These are phyloP conservation scores for Cutaneotrichosporon arboriforme DNA, from an alignment of 1,284 basidiomycete genomes.

Conservation along the genomic window DNA sequence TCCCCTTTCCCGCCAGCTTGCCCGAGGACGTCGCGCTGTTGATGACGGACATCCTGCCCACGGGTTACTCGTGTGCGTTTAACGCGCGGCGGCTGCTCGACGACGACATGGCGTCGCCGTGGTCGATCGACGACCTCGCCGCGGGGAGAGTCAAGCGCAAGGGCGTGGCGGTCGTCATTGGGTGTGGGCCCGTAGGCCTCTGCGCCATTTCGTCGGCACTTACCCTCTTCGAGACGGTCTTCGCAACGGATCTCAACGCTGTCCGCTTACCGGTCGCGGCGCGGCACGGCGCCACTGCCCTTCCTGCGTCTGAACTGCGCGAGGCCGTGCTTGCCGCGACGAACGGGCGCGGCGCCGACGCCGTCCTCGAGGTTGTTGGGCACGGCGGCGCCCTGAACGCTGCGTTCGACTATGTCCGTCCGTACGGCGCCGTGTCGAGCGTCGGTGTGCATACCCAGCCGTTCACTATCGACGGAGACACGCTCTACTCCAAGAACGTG, in stretches of 20 bases:
- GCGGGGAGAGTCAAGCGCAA: slow-evolving; percentile 30
- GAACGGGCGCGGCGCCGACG: slow-evolving; percentile 49
- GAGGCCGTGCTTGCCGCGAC: slow-evolving; percentile 32
- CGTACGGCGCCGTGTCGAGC: slow-evolving; percentile 72
- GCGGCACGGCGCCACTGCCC: slow-evolving; percentile 45
- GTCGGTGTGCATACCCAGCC: slow-evolving; percentile 59
- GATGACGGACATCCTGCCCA: slow-evolving; percentile 50
- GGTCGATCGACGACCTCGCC: slow-evolving; percentile 22
- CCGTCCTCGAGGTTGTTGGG: slow-evolving; percentile 65
- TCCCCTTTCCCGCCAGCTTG: slow-evolving; percentile 42
- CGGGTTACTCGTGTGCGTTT: slow-evolving; percentile 47
- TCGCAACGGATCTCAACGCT: slow-evolving; percentile 34
- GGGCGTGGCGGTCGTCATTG: slow-evolving; percentile 45
- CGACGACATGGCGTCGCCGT: slow-evolving; percentile 23
- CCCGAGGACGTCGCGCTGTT: slow-evolving; percentile 47
- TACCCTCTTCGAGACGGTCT: slow-evolving; percentile 44
- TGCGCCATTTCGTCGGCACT: slow-evolving; percentile 48
- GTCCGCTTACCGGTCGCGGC: slow-evolving; percentile 27
- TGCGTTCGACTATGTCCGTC: slow-evolving; percentile 70
- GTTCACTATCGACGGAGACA: slow-evolving; percentile 40
- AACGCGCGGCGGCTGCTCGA: slow-evolving; percentile 44
- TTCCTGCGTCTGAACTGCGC: slow-evolving; percentile 27
- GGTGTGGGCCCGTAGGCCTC: slow-evolving; percentile 50
- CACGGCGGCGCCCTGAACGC: slow-evolving; percentile 63
- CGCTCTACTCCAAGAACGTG: slow-evolving; percentile 71